phyloP scores from a whole-genome alignment of 1,139 yeast species.

The Eremothecium coryli region DNA sequence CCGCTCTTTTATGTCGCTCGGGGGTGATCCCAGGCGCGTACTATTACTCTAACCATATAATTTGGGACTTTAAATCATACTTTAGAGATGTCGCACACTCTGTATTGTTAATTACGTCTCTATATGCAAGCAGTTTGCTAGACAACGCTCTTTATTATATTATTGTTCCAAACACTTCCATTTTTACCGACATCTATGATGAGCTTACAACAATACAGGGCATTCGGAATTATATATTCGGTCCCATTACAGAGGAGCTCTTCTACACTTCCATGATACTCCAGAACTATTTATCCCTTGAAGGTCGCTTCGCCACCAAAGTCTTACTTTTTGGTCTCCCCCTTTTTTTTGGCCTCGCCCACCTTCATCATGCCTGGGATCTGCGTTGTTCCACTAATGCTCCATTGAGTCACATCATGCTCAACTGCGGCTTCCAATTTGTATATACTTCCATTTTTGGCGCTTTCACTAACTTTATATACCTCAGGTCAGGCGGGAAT shows the following conservation, averaged over 20 bases:
- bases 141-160: slow-evolving; percentile 31
- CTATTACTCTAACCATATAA: slow-evolving; percentile 8
- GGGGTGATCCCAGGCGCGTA: slow-evolving; percentile 29
- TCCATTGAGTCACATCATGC: slow-evolving; percentile 31
- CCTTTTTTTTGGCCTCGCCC: slow-evolving; percentile 80
- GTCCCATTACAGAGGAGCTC: slow-evolving; percentile 84
- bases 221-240: slow-evolving; percentile 59
- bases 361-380: slow-evolving; percentile 73
- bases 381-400: slow-evolving; percentile 32
- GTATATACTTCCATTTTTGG: slow-evolving; percentile 77
- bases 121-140: slow-evolving; percentile 54
- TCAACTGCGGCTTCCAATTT: slow-evolving; percentile 49
- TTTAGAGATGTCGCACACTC: slow-evolving; percentile 25
- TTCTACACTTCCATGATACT: slow-evolving; percentile 61
- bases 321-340: slow-evolving; percentile 45
- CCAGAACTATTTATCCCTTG: slow-evolving; percentile 32
- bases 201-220: slow-evolving; percentile 39
- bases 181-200: slow-evolving; percentile 16
- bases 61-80: slow-evolving; percentile 15
- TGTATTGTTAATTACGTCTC: slow-evolving; percentile 33
- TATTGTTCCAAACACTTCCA: slow-evolving; percentile 19
- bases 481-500: slow-evolving; percentile 40
- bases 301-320: slow-evolving; percentile 27
- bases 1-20: slow-evolving; percentile 15
- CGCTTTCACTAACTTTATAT: slow-evolving; percentile 55